phyloP scores from a whole-genome alignment of 1,139 yeast species.

The Maudiozyma humilis region DNA sequence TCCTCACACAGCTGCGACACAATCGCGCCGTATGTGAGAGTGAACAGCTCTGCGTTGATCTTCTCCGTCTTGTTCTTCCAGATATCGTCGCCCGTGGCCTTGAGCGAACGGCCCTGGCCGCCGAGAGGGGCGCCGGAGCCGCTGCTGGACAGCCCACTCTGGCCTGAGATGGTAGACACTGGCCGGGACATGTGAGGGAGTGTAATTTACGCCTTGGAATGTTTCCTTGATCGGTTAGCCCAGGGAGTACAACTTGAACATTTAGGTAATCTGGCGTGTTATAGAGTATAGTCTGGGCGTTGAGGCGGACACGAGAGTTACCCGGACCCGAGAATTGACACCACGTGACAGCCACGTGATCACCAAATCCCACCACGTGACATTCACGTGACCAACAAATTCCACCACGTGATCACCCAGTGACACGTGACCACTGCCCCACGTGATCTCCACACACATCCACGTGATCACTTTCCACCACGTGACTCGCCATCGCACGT shows the following conservation, averaged over 20 bases:
- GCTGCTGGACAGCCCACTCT: neutral
- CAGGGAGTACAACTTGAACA: no score
- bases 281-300: neutral
- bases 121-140: neutral
- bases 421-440: no score
- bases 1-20: constrained; percentile 92
- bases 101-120: constrained; percentile 22
- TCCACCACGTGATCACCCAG: no score
- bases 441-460: no score
- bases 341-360: neutral
- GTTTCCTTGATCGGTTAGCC: constrained; percentile 34
- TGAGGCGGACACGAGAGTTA: neutral
- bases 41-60: constrained; percentile 85
- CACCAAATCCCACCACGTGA: neutral
- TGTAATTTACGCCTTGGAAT: neutral
- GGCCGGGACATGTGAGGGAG: constrained; percentile 1
- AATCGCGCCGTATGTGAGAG: constrained; percentile 86
- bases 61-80: constrained; percentile 89
- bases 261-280: no score
- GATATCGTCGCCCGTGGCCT: constrained; percentile 73
- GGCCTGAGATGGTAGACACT: constrained; percentile 1
- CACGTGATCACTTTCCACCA: no score
- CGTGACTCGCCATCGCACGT: no score
- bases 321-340: neutral
- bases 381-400: no score